Evolutionary conservation across 352 stramenopile genomes (phyloP).

Genomic region (Phytopythium kandeliae): DNA sequence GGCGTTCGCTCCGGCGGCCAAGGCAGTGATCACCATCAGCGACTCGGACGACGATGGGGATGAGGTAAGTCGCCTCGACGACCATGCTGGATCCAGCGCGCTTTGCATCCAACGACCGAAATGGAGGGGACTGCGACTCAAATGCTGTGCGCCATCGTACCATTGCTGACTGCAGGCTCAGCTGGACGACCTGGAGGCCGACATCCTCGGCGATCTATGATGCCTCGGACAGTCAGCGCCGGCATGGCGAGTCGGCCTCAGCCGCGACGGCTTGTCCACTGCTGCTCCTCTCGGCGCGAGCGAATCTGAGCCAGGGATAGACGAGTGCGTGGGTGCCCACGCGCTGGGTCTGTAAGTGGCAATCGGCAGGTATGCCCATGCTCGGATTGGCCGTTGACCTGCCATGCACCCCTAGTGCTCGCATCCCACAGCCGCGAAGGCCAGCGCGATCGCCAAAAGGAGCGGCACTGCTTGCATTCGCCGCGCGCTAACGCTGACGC

Average conservation of each 20-base stretch:
- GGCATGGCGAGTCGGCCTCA: no score
- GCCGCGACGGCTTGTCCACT: not conserved
- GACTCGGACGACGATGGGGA: slow-evolving; percentile 30
- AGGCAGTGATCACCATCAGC: no score
- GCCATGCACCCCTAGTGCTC: no score
- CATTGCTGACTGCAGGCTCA: slow-evolving; percentile 9
- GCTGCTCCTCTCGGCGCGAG: not conserved
- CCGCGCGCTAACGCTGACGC: no score
- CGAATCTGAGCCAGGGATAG: not conserved
- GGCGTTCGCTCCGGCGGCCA: no score
- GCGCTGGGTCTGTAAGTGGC: not conserved
- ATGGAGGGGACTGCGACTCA: no score
- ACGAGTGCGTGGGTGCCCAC: not conserved
- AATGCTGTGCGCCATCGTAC: slow-evolving; percentile 1
- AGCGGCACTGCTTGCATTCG: no score
- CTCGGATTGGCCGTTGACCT: not conserved
- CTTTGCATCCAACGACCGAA: no score
- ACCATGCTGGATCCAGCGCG: not conserved
- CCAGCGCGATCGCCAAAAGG: no score
- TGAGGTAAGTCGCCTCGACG: slow-evolving; percentile 20
- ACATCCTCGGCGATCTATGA: slow-evolving; percentile 65
- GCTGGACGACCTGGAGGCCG: slow-evolving; percentile 73
- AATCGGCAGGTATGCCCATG: not conserved
- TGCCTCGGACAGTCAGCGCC: not conserved
- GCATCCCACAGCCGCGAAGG: no score